Base-by-base conservation (phyloP, 116 monocot species). In the Posidonia oceanica region DNA sequence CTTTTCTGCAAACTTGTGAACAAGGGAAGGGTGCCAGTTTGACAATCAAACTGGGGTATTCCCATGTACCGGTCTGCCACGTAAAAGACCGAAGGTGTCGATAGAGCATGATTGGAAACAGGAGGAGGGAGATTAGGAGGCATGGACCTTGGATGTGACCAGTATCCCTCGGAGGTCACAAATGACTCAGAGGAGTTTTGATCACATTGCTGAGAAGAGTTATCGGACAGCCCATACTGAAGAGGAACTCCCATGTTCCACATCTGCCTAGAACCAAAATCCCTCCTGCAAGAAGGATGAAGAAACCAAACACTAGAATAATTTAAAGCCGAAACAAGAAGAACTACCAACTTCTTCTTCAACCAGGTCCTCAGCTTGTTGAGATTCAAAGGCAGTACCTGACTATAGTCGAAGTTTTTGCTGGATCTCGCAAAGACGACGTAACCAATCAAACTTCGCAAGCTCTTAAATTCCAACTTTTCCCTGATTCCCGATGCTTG, bases 11-110 rank as follows among this genome's bases (percentile, higher is more conserved):
- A 69, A 15, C 60, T 69, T 39, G 54, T 56, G 40, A 72, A 16
- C 18, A 63, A 22, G 10, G 63, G 70, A 73, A 16, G 56, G 58
- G 7, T 54, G 41, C 21, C 54, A 0, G 61, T 20, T 61, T 80
- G 78, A 36, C 73, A 69, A 16, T 81, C 76, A 36, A 76, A 61
- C 15, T 59, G 77, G 52, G 78, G 74, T 59, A 78, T 38, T 20
- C 67, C 75, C 66, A 76, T 71, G 39, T 73, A 70, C 1, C 42
- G n/a, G 48, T 84, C 82, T 18, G 80, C 73, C 5, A 71, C 75
- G 61, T 72, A 85, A 38, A 80, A 80, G 4, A 66, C 69, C 4
- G 60, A 51, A 61, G 80, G 73, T 14, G 69, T 63, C 6, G 84
- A 69, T 15, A 70, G 18, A 52, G 76, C 72, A 64, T 71, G 70